These are phyloP conservation scores for Xylariaceae sp. DNA, from an alignment of 2,329 filamentous ascomycete species.

Conservation along the genomic window DNA sequence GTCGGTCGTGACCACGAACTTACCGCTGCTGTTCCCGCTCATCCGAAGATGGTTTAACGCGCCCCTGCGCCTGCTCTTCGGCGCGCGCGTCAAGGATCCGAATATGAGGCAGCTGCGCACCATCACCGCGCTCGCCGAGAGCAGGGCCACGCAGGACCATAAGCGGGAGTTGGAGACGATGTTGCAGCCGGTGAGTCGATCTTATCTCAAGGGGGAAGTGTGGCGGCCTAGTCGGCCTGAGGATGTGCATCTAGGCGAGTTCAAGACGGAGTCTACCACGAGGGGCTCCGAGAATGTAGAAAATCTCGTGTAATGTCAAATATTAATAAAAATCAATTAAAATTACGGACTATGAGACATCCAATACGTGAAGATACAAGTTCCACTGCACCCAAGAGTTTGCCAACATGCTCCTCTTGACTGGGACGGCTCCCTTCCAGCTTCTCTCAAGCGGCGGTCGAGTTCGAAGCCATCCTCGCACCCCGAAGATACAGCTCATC, in stretches of 20 bases:
- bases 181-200: not conserved
- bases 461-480: not conserved
- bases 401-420: too few relatives aligned
- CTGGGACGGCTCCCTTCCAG: too few relatives aligned
- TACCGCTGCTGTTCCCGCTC: constrained; percentile 13
- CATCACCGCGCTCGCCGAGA: constrained; percentile 5
- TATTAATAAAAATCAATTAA: too few relatives aligned
- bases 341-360: too few relatives aligned
- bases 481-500: constrained; percentile 11
- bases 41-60: constrained; percentile 1
- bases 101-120: constrained; percentile 7
- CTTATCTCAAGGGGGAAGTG: too few relatives aligned
- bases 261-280: not conserved
- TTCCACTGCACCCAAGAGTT: too few relatives aligned
- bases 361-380: too few relatives aligned
- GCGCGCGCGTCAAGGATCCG: not conserved
- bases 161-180: not conserved
- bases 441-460: too few relatives aligned
- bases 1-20: constrained; percentile 11
- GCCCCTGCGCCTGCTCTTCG: not conserved
- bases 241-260: not conserved
- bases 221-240: not conserved
- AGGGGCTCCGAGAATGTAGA: too few relatives aligned
- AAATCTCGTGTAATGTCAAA: too few relatives aligned
- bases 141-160: not conserved